phyloP scores from a whole-genome alignment of 331 rosid genomes.

The Prunus yedoensis region DNA sequence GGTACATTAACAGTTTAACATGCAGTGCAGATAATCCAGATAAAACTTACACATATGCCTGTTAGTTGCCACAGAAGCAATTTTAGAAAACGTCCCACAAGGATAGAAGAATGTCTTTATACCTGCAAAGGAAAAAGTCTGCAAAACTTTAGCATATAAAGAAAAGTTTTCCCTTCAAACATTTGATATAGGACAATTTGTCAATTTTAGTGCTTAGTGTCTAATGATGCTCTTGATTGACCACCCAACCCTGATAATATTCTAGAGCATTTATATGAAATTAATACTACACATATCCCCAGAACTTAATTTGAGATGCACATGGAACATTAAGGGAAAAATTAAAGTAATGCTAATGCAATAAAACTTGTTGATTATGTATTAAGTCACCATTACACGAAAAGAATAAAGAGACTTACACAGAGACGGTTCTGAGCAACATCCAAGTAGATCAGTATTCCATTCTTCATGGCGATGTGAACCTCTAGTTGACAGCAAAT shows the following conservation, averaged over 20 bases:
- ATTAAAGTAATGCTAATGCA: not conserved
- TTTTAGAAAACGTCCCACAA: slow-evolving; percentile 90
- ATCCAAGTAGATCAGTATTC: slow-evolving; percentile 90
- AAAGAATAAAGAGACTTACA: slow-evolving; percentile 52
- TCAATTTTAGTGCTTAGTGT: not conserved
- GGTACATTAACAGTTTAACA: not conserved
- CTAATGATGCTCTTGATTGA: not conserved
- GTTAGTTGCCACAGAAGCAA: slow-evolving; percentile 75
- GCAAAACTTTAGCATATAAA: not conserved
- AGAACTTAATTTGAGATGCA: slow-evolving; percentile 10
- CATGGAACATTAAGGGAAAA: not conserved
- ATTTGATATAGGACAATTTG: slow-evolving; percentile 6
- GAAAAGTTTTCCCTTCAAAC: not conserved
- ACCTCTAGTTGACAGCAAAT: slow-evolving; percentile 54
- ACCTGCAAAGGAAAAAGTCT: slow-evolving; percentile 51
- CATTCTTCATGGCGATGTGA: slow-evolving; percentile 68
- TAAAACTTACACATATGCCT: slow-evolving; percentile 82
- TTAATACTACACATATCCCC: not conserved
- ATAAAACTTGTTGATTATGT: not conserved
- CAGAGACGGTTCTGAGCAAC: slow-evolving; percentile 86
- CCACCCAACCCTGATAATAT: not conserved
- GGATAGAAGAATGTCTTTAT: slow-evolving; percentile 86
- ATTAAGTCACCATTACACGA: slow-evolving; percentile 8
- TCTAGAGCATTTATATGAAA: not conserved
- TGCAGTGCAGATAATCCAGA: not conserved